Evolutionary conservation across 192 early-diverging fungal species (phyloP).

Genomic region (Glomus cerebriforme): DNA sequence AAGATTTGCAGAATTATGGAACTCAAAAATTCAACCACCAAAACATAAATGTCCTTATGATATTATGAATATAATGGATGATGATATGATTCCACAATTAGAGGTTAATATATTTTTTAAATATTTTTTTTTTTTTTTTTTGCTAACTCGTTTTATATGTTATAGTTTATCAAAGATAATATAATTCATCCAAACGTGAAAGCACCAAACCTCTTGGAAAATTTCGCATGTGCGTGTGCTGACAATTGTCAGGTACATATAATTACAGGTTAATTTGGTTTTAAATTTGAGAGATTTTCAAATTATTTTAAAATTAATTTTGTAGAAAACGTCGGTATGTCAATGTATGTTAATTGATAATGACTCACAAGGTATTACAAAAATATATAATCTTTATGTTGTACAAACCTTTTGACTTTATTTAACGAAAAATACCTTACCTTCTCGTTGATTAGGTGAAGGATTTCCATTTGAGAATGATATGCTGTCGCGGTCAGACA

Average conservation of each 20-base stretch:
- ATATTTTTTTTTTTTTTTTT: background rate
- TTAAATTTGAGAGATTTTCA: no score
- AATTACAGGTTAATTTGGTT: background rate
- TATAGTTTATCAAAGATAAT: conserved; percentile 8
- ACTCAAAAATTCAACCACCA: background rate
- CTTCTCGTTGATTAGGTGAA: background rate
- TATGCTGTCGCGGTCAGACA: background rate
- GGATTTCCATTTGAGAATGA: conserved; percentile 20
- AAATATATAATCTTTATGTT: background rate
- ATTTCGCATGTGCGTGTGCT: conserved; percentile 1
- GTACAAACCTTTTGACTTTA: background rate
- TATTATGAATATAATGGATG: conserved; percentile 19
- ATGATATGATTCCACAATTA: conserved; percentile 2
- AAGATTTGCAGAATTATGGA: conserved; percentile 17
- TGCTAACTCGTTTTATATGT: background rate
- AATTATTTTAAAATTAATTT: background rate
- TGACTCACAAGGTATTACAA: background rate
- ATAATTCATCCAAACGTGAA: background rate
- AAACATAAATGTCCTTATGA: background rate
- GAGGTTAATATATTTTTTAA: conserved; percentile 3
- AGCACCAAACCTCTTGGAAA: background rate
- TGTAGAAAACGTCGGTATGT: background rate
- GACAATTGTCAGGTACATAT: conserved; percentile 12
- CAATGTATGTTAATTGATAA: background rate
- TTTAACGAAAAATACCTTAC: background rate